A percentile compares a stretch with the other conserved stretches of the same genome.
Conservation (phyloP, 2,329 filamentous ascomycete genomes). For the Drechslera avenae region DNA sequence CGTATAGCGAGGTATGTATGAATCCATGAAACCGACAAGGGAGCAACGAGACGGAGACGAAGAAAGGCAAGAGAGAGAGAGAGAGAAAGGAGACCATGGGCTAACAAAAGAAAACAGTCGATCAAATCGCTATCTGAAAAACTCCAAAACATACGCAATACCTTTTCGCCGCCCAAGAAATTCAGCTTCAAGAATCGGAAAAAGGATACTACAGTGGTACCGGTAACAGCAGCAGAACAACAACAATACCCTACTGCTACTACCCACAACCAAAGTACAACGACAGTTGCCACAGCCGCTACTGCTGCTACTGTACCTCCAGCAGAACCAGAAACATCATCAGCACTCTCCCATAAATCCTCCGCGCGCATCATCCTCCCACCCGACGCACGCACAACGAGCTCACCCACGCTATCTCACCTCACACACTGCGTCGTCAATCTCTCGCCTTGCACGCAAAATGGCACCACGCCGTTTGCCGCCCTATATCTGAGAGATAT, state of each 20-base stretch:
- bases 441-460: conserved; percentile 68
- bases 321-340: conserved; percentile 22
- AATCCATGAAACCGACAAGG: conserved; percentile 57
- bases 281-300: neutral
- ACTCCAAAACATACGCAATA: conserved; percentile 70
- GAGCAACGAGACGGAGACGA: conserved; percentile 70
- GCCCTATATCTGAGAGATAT: conserved; percentile 73
- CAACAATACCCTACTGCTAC: no score
- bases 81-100: conserved; percentile 58
- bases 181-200: conserved; percentile 77
- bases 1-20: conserved; percentile 78
- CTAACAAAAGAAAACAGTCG: conserved; percentile 57
- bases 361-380: conserved; percentile 74
- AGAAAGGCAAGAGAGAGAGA: conserved; percentile 47
- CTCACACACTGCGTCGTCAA: conserved; percentile 76
- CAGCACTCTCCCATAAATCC: conserved; percentile 41
- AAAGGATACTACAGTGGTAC: conserved; percentile 52
- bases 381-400: conserved; percentile 62
- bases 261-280: no score
- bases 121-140: conserved; percentile 82
- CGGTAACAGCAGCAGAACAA: neutral
- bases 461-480: conserved; percentile 63
- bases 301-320: neutral
- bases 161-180: conserved; percentile 71
- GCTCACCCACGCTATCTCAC: conserved; percentile 72